A percentile compares a stretch with the other conserved stretches of the same genome.
phyloP scores from a whole-genome alignment of 768 basidiomycete genomes.

The Macrocybe gigantea region DNA sequence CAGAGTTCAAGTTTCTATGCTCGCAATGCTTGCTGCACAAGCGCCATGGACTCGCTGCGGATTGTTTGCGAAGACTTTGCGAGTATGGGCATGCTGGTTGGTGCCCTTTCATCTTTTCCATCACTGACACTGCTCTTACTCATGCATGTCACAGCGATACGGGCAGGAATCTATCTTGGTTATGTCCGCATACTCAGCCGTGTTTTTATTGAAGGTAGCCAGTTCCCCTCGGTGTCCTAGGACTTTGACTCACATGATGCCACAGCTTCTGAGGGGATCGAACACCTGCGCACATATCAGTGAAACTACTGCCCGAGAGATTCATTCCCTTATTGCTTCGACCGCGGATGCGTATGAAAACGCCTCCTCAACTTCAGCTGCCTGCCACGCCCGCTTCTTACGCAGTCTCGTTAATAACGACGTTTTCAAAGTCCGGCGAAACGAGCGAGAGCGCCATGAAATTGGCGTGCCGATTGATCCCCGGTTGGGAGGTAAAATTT shows the following conservation, averaged over 20 bases:
- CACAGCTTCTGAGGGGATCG: slow-evolving; percentile 64
- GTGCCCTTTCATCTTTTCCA: slow-evolving; percentile 15
- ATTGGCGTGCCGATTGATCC: slow-evolving; percentile 45
- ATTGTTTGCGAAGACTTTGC: slow-evolving; percentile 75
- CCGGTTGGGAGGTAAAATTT: slow-evolving; percentile 44
- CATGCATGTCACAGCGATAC: slow-evolving; percentile 49
- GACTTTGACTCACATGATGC: slow-evolving; percentile 3
- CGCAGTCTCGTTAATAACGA: slow-evolving; percentile 63
- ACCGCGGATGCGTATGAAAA: slow-evolving; percentile 78
- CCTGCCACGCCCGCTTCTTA: slow-evolving; percentile 76
- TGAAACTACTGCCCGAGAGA: slow-evolving; percentile 57
- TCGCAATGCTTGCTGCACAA: slow-evolving; percentile 64
- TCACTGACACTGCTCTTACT: slow-evolving; percentile 5
- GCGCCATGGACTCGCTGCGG: slow-evolving; percentile 63
- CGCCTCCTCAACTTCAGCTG: slow-evolving; percentile 62
- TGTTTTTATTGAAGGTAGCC: slow-evolving; percentile 69
- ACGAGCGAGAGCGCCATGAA: slow-evolving; percentile 31
- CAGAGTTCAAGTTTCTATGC: slow-evolving; percentile 62
- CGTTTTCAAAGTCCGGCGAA: slow-evolving; percentile 46
- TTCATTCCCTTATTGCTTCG: slow-evolving; percentile 57
- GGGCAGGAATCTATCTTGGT: slow-evolving; percentile 80
- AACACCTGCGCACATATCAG: slow-evolving; percentile 51
- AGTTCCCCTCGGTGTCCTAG: background rate
- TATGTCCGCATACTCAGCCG: slow-evolving; percentile 84
- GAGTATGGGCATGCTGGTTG: slow-evolving; percentile 65